A percentile compares a stretch with the other conserved stretches of the same genome.
phyloP scores from a whole-genome alignment of 2,329 filamentous ascomycete genomes.

The Diatrype stigma region DNA sequence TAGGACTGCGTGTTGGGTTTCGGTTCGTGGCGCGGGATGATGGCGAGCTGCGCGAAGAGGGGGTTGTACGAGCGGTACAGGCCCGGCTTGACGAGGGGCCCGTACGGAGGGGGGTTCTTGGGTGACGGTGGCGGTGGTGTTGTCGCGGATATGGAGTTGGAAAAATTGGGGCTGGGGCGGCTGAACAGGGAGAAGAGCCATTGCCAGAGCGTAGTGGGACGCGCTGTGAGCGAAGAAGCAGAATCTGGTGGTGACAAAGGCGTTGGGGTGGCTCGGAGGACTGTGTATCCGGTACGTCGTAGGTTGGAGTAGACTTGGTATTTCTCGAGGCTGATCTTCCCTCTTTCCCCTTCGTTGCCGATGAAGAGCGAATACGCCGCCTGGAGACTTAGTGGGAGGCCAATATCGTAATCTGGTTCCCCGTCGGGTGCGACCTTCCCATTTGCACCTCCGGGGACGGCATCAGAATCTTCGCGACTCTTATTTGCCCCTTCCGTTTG shows the following conservation, averaged over 20 bases:
- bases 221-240: constrained; percentile 5
- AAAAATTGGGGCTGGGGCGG: neutral
- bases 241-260: constrained; percentile 12
- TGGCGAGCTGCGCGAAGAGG: constrained; percentile 71
- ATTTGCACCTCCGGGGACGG: neutral
- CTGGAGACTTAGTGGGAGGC: constrained; percentile 84
- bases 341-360: constrained; percentile 60
- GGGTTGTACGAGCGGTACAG: constrained; percentile 62
- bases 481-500: constrained; percentile 25
- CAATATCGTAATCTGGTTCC: constrained; percentile 48
- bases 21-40: constrained; percentile 69
- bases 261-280: constrained; percentile 60
- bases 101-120: constrained; percentile 33
- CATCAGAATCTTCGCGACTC: neutral
- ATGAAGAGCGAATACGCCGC: constrained; percentile 84
- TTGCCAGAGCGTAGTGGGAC: constrained; percentile 38
- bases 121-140: constrained; percentile 1
- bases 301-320: constrained; percentile 86
- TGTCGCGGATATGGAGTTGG: neutral
- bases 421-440: neutral
- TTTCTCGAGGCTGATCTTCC: constrained; percentile 66
- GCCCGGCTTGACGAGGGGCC: constrained; percentile 59
- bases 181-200: constrained; percentile 50
- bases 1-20: constrained; percentile 24
- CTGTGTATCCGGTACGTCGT: constrained; percentile 76